Evolutionary conservation across 345 rosid species (phyloP).

Genomic region (Lagerstroemia speciosa): DNA sequence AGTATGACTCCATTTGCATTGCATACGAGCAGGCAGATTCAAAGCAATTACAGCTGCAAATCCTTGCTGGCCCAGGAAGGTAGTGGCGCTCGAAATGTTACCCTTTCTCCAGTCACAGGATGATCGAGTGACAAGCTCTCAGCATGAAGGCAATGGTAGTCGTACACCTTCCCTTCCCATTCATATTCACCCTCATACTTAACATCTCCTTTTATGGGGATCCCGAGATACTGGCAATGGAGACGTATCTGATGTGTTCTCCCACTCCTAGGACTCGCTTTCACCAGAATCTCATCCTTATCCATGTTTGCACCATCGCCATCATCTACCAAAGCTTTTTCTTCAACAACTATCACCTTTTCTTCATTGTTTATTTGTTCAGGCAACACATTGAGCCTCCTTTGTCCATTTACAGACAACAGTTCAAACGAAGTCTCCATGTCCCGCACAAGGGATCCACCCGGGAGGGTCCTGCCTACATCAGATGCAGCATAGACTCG

Average conservation of each 20-base stretch:
- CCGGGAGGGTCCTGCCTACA: slow-evolving; percentile 61
- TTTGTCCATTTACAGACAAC: slow-evolving; percentile 45
- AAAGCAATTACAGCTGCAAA: not conserved
- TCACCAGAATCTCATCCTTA: slow-evolving; percentile 53
- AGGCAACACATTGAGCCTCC: slow-evolving; percentile 14
- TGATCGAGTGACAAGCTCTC: slow-evolving; percentile 75
- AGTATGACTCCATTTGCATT: not conserved
- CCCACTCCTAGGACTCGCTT: slow-evolving; percentile 75
- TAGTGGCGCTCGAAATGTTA: slow-evolving; percentile 45
- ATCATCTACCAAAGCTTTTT: slow-evolving; percentile 19
- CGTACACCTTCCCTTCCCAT: slow-evolving; percentile 49
- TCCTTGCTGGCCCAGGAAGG: slow-evolving; percentile 51
- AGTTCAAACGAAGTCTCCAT: slow-evolving; percentile 84
- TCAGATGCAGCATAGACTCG: slow-evolving; percentile 74
- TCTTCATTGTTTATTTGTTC: slow-evolving; percentile 20
- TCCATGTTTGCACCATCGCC: slow-evolving; percentile 12
- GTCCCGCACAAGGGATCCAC: slow-evolving; percentile 72
- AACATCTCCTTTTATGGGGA: slow-evolving; percentile 72
- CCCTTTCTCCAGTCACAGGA: slow-evolving; percentile 42
- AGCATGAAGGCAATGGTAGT: slow-evolving; percentile 76
- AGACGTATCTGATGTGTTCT: slow-evolving; percentile 89
- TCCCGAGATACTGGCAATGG: slow-evolving; percentile 85
- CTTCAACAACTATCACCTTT: slow-evolving; percentile 33
- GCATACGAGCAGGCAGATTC: not conserved
- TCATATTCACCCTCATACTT: slow-evolving; percentile 77